Evolutionary conservation across 805 yeast genomes (phyloP).

Genomic region (Kregervanrija delftensis): DNA sequence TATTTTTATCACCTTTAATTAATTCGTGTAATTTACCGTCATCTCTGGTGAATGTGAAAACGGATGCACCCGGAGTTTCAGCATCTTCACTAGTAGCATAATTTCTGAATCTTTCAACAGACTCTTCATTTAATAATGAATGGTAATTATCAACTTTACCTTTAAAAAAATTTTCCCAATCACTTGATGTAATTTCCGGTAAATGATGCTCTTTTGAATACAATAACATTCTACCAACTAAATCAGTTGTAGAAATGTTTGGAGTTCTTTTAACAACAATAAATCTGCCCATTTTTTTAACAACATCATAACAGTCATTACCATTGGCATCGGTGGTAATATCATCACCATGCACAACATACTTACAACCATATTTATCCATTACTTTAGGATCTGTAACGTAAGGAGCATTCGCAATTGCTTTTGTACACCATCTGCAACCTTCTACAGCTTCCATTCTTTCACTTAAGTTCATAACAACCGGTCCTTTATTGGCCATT

Average conservation of each 20-base stretch:
- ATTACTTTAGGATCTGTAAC: conserved; percentile 81
- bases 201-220: conserved; percentile 55
- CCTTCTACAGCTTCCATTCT: conserved; percentile 80
- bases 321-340: conserved; percentile 96
- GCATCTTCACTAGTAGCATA: conserved; percentile 69
- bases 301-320: conserved; percentile 79
- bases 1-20: conserved; percentile 19
- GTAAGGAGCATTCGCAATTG: conserved; percentile 80
- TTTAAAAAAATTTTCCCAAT: conserved; percentile 11
- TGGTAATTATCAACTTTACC: conserved; percentile 3
- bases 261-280: conserved; percentile 91
- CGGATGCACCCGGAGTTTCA: conserved; percentile 48
- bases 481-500: conserved; percentile 78
- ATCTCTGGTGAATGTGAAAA: conserved; percentile 34
- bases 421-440: conserved; percentile 79
- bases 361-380: conserved; percentile 69
- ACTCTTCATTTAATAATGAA: conserved; percentile 27
- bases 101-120: conserved; percentile 34
- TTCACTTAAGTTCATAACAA: conserved; percentile 81
- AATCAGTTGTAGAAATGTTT: conserved; percentile 89
- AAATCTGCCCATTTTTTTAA: conserved; percentile 81
- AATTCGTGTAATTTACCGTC: conserved; percentile 23
- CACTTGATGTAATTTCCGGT: conserved; percentile 23
- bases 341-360: conserved; percentile 98
- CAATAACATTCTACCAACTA: conserved; percentile 81